Evolutionary conservation across 1,284 basidiomycete species (phyloP).

Genomic region (Microbotryum violaceum): DNA sequence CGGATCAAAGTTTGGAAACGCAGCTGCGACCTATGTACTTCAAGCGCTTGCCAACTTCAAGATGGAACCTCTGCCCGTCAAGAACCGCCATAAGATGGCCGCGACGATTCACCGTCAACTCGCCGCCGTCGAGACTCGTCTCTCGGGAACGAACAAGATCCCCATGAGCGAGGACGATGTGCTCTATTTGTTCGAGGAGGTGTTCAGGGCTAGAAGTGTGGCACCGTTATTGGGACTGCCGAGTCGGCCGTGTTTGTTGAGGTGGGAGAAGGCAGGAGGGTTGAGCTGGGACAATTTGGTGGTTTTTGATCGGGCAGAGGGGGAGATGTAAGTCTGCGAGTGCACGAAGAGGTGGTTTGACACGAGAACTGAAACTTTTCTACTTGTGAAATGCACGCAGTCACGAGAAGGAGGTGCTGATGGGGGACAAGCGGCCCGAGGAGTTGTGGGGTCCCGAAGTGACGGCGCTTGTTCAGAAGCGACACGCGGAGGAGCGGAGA

Average conservation of each 20-base stretch:
- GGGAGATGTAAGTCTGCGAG: conserved; percentile 44
- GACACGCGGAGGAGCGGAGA: conserved; percentile 28
- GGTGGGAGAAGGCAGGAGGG: conserved; percentile 64
- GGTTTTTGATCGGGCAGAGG: conserved; percentile 67
- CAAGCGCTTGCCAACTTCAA: conserved; percentile 76
- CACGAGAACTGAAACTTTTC: no score
- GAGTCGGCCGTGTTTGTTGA: conserved; percentile 60
- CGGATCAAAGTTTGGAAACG: conserved; percentile 59
- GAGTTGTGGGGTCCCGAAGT: conserved; percentile 34
- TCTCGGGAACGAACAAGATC: conserved; percentile 52
- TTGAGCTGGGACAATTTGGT: conserved; percentile 68
- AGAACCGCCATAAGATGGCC: conserved; percentile 74
- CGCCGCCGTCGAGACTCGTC: conserved; percentile 59
- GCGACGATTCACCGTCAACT: conserved; percentile 70
- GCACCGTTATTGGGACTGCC: conserved; percentile 62
- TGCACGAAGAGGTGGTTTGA: background rate
- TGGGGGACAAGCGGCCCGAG: conserved; percentile 29
- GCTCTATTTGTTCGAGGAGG: conserved; percentile 74
- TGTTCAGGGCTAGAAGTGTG: conserved; percentile 67
- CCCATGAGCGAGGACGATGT: conserved; percentile 74
- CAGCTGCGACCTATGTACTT: conserved; percentile 76
- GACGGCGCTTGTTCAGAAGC: conserved; percentile 25
- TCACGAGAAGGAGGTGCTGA: conserved; percentile 31
- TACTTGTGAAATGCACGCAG: conserved; percentile 3
- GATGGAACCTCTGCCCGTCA: conserved; percentile 69